Percentiles rank a stretch among this genome's conserved stretches.
Conservation (phyloP, 345 rosid genomes). For the Eutrema japonicum region DNA sequence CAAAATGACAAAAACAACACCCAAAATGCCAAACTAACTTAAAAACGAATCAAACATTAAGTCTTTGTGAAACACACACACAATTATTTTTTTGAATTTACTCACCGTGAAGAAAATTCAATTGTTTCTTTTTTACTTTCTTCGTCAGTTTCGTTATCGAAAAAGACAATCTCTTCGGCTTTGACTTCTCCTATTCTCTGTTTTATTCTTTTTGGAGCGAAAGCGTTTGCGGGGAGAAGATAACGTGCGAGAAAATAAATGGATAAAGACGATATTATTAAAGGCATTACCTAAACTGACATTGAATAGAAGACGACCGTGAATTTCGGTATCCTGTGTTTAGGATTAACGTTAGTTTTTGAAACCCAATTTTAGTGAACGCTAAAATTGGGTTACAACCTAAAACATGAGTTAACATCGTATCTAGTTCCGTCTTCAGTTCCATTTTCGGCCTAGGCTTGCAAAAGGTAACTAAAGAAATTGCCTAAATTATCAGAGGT, state of each 20-base stretch:
- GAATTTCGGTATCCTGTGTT: constrained; percentile 21
- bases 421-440: too few relatives aligned
- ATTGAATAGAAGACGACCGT: constrained; percentile 30
- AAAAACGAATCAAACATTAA: neutral
- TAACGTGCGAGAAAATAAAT: constrained; percentile 31
- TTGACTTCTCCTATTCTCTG: neutral
- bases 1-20: neutral
- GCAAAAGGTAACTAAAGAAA: constrained; percentile 14
- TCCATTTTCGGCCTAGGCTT: constrained; percentile 19
- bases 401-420: neutral
- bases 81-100: neutral
- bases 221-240: constrained; percentile 13
- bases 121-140: neutral
- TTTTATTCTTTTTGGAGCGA: neutral
- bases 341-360: constrained; percentile 12
- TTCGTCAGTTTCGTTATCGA: neutral
- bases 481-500: constrained; percentile 26
- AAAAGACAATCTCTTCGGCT: neutral
- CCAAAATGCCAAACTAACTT: neutral
- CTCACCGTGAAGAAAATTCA: neutral
- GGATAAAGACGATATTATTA: constrained; percentile 8
- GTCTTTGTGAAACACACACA: too few relatives aligned
- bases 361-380: constrained; percentile 24
- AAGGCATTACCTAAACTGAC: constrained; percentile 9
- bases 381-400: constrained; percentile 9